Base-by-base conservation (phyloP, 1,284 basidiomycete species). In the Cryptococcus floricola region DNA sequence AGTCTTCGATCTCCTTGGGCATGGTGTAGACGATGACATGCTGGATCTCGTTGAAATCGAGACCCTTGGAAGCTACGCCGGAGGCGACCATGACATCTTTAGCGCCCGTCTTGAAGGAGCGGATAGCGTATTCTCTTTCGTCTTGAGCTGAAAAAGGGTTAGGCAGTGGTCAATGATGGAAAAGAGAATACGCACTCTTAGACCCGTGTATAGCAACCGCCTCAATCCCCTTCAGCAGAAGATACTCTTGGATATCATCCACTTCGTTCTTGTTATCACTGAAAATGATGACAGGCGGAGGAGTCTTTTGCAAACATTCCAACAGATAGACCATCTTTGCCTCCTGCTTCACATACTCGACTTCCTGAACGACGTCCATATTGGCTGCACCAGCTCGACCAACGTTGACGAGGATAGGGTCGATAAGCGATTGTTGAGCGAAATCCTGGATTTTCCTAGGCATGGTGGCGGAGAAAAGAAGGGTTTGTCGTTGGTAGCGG, bases 51-150 rank as follows among this genome's bases (percentile, higher is more conserved):
- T 89, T 93, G 77, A 98, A 98, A 76, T 99, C 96, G 57, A 98
- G 84, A 28, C 96, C 96, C 74, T 98, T 98, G 47, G 91, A 95
- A 0, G 95, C 96, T 18, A 98, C 93, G 25, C 94, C 88, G 3
- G 91, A 96, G 4, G 96, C 96, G 37, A 99, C 96, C 95, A 98
- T 98, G 53, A 98, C 95, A 73, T 98, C 96, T 73, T 98, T 98
- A 48, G 87, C 88, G 19, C 95, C 95, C 1, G 87, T 86, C 71
- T 98, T 98, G 83, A 98, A 99, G 0, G 92, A 87, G 65, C 89
- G 90, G 77, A 98, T 98, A 18, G 96, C 96, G 69, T 98, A 98
- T 76, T 98, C 95, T 23, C 96, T 88, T 77, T 98, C 96, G 78
- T 98, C 96, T 77, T 98, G 96, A 5, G 89, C 91, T 95, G 64